Evolutionary conservation across 139 green algal genomes (phyloP).

Genomic region (Pseudopediastrum boryanum): DNA sequence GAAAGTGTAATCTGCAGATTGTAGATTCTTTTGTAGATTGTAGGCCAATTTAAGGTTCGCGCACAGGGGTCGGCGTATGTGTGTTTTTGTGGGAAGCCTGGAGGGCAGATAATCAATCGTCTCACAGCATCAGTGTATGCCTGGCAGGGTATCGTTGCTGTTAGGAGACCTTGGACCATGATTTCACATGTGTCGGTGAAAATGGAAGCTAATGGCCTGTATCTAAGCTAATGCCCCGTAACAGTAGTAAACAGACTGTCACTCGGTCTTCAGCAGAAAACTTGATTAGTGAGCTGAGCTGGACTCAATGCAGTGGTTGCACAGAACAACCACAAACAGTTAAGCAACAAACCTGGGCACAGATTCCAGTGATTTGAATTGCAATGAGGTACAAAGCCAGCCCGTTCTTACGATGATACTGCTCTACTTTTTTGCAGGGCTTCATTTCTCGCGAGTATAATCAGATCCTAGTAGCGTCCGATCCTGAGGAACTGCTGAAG

Average conservation of each 20-base stretch:
- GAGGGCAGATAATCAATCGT: too few relatives aligned
- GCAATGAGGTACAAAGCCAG: neutral
- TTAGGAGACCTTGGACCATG: too few relatives aligned
- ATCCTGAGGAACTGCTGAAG: constrained; percentile 41
- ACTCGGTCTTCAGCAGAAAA: neutral
- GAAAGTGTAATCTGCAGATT: neutral
- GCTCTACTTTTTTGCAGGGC: constrained; percentile 22
- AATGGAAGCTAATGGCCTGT: too few relatives aligned
- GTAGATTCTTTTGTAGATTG: neutral
- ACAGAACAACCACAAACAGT: too few relatives aligned
- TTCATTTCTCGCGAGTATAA: constrained; percentile 40
- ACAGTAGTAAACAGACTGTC: neutral
- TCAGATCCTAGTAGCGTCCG: constrained; percentile 42
- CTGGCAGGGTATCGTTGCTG: too few relatives aligned
- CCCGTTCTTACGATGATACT: neutral
- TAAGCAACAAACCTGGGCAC: too few relatives aligned
- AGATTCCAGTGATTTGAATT: too few relatives aligned
- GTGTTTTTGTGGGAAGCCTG: too few relatives aligned
- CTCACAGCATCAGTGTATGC: too few relatives aligned
- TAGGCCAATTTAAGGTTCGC: neutral
- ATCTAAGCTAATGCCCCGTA: too few relatives aligned
- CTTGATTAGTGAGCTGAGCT: neutral
- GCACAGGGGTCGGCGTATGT: too few relatives aligned
- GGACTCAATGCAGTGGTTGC: neutral
- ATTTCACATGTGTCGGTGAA: too few relatives aligned